Evolutionary conservation across 2,329 filamentous ascomycete species (phyloP).

Genomic region (Aspergillus chevalieri): DNA sequence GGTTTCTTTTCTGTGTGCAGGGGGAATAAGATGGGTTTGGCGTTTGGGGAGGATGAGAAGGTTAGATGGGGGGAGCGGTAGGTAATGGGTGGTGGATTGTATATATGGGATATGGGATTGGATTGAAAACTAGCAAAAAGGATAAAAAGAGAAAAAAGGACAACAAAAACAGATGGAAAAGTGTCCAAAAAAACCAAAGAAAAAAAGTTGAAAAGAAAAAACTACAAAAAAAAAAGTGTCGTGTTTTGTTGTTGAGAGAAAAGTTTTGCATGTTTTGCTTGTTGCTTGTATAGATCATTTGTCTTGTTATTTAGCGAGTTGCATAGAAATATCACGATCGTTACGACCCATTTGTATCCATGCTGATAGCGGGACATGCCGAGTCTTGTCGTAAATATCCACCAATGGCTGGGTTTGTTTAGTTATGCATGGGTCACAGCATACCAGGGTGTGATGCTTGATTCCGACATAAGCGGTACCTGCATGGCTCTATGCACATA

Average conservation of each 20-base stretch:
- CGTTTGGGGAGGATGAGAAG: neutral
- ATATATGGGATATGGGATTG: constrained; percentile 3
- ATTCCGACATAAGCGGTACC: too few relatives aligned
- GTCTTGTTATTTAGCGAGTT: constrained; percentile 6
- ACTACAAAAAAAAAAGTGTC: neutral
- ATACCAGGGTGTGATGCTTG: neutral
- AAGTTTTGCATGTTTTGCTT: neutral
- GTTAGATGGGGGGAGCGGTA: neutral
- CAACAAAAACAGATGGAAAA: constrained; percentile 8
- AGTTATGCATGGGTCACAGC: neutral
- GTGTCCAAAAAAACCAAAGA: constrained; percentile 4
- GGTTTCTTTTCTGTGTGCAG: neutral
- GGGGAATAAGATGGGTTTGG: neutral
- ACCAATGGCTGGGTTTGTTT: neutral
- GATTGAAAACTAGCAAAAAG: too few relatives aligned
- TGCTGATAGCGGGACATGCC: neutral
- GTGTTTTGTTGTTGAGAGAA: neutral
- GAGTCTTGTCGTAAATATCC: neutral
- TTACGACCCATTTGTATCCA: constrained; percentile 2
- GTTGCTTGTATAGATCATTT: neutral
- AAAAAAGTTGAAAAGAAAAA: constrained; percentile 5
- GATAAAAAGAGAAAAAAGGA: constrained; percentile 4
- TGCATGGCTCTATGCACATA: too few relatives aligned
- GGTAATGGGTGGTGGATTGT: constrained; percentile 6
- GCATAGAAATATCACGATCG: constrained; percentile 8